Evolutionary conservation across 2,329 filamentous ascomycete species (phyloP), one percentile per base, ranked within the genome.

Genomic region (Cadophora malorum): DNA sequence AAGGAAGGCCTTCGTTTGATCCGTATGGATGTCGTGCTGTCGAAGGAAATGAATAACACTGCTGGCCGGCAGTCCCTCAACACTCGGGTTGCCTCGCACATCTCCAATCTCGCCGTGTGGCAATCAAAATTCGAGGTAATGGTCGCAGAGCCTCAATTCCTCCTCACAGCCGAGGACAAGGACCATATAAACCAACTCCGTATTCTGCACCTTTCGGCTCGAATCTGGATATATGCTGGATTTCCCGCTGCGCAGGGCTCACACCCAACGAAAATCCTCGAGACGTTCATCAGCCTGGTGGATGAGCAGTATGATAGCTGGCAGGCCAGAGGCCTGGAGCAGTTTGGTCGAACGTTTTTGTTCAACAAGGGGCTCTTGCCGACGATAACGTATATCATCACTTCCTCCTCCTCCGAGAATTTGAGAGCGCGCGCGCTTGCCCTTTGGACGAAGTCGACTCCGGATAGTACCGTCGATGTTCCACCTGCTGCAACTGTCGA

Each of bases 311-410:
- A 59, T 58, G 25, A 55, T 2, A 50, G 10, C 9, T 68, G 66
- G 66, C 53, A 21, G n/a, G 21, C 25, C 10, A 56, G 25, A 50
- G n/a, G 5, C 9, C 25, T 50, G 1, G 28, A 31, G 12, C 23
- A 19, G 16, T 28, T 38, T 38, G 25, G 19, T 63, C 68, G 21
- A 62, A 71, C 70, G 58, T 83, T 83, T 45, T 78, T 76, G 6
- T 83, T 83, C 56, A 81, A 83, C 49, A 81, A 80, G 14, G 80
- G 81, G 23, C 64, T 83, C 0, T 76, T 83, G 31, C 79, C 80
- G 0, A 79, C 81, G 0, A 70, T 84, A 0, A 83, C 81, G 70
- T 83, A 80, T 70, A 78, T 79, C 7, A 78, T 75, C 0, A 72
- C 52, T 3, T 62, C 35, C 23, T 66, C 59, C 14, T 60, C 50